Conservation (phyloP, 176 grass and related monocot species). For the Pontederia crassipes region DNA sequence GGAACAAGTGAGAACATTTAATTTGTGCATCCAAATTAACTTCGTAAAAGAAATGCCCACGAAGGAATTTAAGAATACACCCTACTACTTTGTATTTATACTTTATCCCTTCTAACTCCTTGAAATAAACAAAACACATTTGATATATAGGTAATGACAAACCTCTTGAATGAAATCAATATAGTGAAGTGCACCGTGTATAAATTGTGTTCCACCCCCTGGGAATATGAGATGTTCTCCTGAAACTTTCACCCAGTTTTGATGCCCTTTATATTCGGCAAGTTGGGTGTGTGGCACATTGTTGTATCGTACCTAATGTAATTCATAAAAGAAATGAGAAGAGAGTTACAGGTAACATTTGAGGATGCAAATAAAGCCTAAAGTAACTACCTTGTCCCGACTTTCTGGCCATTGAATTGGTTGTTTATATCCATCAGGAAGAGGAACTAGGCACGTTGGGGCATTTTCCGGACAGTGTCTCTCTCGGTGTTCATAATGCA, state of each 20-base stretch:
- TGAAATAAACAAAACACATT: background rate
- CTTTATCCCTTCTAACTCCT: too few relatives aligned
- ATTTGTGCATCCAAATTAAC: too few relatives aligned
- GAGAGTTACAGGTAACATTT: background rate
- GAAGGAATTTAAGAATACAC: too few relatives aligned
- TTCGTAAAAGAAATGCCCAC: too few relatives aligned
- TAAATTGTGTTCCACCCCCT: slow-evolving; percentile 96
- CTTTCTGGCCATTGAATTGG: slow-evolving; percentile 70
- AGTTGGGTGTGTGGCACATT: slow-evolving; percentile 94
- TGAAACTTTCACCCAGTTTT: slow-evolving; percentile 99
- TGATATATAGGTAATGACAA: background rate
- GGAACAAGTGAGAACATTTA: background rate
- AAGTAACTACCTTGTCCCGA: slow-evolving; percentile 68
- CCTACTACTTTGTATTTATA: too few relatives aligned
- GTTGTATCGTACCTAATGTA: slow-evolving; percentile 73
- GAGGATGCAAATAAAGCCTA: slow-evolving; percentile 17
- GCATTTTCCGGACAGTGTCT: slow-evolving; percentile 84
- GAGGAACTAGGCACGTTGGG: slow-evolving; percentile 78
- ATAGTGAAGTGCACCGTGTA: slow-evolving; percentile 88
- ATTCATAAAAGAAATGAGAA: background rate
- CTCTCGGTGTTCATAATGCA: slow-evolving; percentile 95
- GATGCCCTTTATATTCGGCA: slow-evolving; percentile 76
- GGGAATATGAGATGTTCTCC: slow-evolving; percentile 84
- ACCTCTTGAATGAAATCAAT: slow-evolving; percentile 96
- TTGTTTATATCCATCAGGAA: slow-evolving; percentile 67